Conservation (phyloP, 2,329 filamentous ascomycete species). For the Aspergillus neotritici region DNA sequence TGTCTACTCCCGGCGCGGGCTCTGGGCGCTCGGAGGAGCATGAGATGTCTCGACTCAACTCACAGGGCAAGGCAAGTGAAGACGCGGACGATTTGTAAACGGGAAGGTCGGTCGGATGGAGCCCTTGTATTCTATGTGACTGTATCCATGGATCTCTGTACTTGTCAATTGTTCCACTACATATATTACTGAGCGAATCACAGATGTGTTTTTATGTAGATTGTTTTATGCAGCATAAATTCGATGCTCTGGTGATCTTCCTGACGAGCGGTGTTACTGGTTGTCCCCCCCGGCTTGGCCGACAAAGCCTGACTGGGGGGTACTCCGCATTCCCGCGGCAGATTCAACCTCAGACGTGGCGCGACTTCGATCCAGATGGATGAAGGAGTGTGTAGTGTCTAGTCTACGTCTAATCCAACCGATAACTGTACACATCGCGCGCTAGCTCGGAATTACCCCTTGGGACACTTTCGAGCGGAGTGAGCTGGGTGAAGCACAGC, state of each 20-base stretch:
- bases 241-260: slow-evolving; percentile 33
- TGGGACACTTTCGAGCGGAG: slow-evolving; percentile 39
- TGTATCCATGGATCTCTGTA: slow-evolving; percentile 6
- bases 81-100: slow-evolving; percentile 34
- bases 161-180: not conserved
- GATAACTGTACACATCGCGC: slow-evolving; percentile 5
- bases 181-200: not conserved
- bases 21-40: slow-evolving; percentile 43
- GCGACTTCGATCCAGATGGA: slow-evolving; percentile 49
- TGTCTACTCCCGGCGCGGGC: slow-evolving; percentile 48
- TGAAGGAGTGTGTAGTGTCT: slow-evolving; percentile 47
- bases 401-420: too few relatives aligned
- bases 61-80: slow-evolving; percentile 17
- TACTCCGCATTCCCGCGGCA: slow-evolving; percentile 49
- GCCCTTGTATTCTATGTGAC: slow-evolving; percentile 5
- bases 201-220: not conserved
- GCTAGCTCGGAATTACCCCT: slow-evolving; percentile 37
- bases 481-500: slow-evolving; percentile 29
- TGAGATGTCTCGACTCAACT: slow-evolving; percentile 49
- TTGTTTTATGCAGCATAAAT: too few relatives aligned
- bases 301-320: slow-evolving; percentile 53
- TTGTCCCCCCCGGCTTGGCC: slow-evolving; percentile 39
- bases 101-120: not conserved
- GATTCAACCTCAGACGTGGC: slow-evolving; percentile 49
- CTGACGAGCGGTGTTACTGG: slow-evolving; percentile 49